phyloP scores from a whole-genome alignment of 2,329 filamentous ascomycete species.

The Dothiorella sarmentorum region DNA sequence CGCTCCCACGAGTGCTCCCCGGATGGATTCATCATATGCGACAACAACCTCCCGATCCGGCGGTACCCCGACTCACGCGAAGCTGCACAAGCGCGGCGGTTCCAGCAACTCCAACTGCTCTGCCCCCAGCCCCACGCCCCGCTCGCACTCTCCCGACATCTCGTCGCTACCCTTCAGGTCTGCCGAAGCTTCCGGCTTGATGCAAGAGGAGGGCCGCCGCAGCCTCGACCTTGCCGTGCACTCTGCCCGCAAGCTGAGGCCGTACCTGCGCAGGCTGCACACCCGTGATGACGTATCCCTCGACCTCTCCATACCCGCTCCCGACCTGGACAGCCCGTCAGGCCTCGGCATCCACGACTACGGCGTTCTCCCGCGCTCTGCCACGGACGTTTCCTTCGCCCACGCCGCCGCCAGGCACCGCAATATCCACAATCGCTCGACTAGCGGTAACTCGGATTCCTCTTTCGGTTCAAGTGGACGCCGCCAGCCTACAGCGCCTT shows the following conservation, averaged over 20 bases:
- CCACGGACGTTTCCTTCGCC: conserved; percentile 44
- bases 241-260: conserved; percentile 49
- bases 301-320: conserved; percentile 53
- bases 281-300: conserved; percentile 49
- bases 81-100: conserved; percentile 38
- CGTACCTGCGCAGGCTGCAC: conserved; percentile 53
- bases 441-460: conserved; percentile 54
- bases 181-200: conserved; percentile 3
- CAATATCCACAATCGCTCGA: conserved; percentile 48
- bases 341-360: conserved; percentile 55
- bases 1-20: conserved; percentile 1
- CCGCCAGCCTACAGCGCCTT: conserved; percentile 47
- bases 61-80: conserved; percentile 30
- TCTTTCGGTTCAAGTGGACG: conserved; percentile 49
- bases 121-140: conserved; percentile 33
- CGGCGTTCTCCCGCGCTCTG: conserved; percentile 36
- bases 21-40: not conserved
- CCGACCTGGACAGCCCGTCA: conserved; percentile 51
- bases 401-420: conserved; percentile 38
- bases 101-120: conserved; percentile 35
- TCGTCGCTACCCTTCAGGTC: conserved; percentile 14
- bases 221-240: conserved; percentile 23
- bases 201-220: conserved; percentile 15
- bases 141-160: conserved; percentile 22
- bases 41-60: conserved; percentile 9